phyloP scores from a whole-genome alignment of 1,284 basidiomycete genomes.

The Apiotrichum sp. region DNA sequence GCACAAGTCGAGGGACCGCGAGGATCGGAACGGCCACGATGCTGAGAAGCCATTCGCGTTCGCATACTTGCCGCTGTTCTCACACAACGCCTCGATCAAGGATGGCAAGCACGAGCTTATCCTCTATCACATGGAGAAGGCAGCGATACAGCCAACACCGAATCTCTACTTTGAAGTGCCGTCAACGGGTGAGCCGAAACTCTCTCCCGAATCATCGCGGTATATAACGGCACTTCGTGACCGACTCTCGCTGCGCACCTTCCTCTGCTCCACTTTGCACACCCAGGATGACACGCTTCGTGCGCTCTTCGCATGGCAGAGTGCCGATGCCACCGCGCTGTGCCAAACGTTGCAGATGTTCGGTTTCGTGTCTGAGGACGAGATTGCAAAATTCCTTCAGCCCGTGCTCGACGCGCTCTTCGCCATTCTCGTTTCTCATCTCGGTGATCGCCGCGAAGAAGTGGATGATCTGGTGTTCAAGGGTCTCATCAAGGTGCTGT shows the following conservation, averaged over 20 bases:
- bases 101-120: slow-evolving; percentile 84
- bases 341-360: slow-evolving; percentile 74
- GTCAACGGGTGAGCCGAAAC: slow-evolving; percentile 55
- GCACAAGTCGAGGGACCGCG: slow-evolving; percentile 52
- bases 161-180: slow-evolving; percentile 67
- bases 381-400: slow-evolving; percentile 90
- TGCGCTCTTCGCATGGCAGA: slow-evolving; percentile 77
- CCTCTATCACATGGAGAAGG: slow-evolving; percentile 70
- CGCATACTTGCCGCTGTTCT: slow-evolving; percentile 81
- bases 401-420: slow-evolving; percentile 93
- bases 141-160: slow-evolving; percentile 55
- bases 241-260: slow-evolving; percentile 74
- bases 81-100: slow-evolving; percentile 72
- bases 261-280: slow-evolving; percentile 84
- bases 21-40: slow-evolving; percentile 52
- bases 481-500: slow-evolving; percentile 79
- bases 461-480: slow-evolving; percentile 85
- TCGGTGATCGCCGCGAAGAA: slow-evolving; percentile 62
- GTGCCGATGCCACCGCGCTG: slow-evolving; percentile 59
- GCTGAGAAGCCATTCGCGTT: slow-evolving; percentile 82
- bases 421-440: slow-evolving; percentile 70
- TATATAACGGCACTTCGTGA: slow-evolving; percentile 67
- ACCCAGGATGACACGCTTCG: slow-evolving; percentile 87
- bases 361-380: slow-evolving; percentile 83
- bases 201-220: slow-evolving; percentile 61